Conservation (phyloP, 2,329 filamentous ascomycete genomes). For the Sporothrix humicola region DNA sequence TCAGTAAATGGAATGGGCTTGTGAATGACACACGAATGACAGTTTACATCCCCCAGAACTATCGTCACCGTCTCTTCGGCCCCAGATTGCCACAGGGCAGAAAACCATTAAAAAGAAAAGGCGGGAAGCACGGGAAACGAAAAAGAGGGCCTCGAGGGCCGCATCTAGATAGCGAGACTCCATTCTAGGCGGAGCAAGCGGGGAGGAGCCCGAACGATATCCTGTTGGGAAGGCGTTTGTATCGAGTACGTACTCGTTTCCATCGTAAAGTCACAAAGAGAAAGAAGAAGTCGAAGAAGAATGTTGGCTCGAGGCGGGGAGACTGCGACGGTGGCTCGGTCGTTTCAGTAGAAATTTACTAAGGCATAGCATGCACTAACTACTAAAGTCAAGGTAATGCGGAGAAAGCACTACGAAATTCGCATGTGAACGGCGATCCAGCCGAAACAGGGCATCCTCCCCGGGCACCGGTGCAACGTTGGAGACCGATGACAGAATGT, state of each 20-base stretch:
- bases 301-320: neutral
- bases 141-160: neutral
- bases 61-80: neutral
- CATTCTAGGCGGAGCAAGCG: constrained; percentile 23
- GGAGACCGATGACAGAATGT: neutral
- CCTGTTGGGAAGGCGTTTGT: neutral
- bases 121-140: neutral
- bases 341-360: neutral
- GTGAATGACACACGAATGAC: neutral
- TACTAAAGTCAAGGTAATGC: neutral
- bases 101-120: neutral
- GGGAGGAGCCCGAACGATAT: neutral
- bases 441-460: constrained; percentile 15
- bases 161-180: constrained; percentile 5
- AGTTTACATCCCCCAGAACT: neutral
- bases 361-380: neutral
- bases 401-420: neutral
- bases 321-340: neutral
- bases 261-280: neutral
- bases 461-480: constrained; percentile 22
- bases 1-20: neutral
- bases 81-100: constrained; percentile 16
- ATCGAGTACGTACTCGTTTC: neutral
- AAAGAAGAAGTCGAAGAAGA: neutral
- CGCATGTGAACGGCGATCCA: constrained; percentile 25